phyloP scores from a whole-genome alignment of 257 asterid genomes.

The Mentha longifolia region DNA sequence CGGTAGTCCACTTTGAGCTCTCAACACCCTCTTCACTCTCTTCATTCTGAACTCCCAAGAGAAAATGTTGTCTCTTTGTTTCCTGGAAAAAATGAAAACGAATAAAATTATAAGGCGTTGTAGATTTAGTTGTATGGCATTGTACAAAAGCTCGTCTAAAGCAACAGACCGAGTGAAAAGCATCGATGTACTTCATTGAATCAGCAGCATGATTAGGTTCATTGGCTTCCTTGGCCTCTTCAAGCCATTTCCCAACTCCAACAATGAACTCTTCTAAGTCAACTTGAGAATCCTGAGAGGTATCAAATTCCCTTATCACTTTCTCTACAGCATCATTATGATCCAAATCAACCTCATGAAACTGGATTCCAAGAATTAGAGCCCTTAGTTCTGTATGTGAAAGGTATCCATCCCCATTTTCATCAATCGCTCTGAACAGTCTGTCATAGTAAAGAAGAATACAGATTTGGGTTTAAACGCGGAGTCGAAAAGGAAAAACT shows the following conservation, averaged over 20 bases:
- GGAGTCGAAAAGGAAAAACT: background rate
- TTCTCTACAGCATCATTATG: conserved; percentile 60
- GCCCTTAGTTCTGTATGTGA: conserved; percentile 71
- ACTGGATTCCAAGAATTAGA: conserved; percentile 67
- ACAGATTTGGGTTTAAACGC: conserved; percentile 1
- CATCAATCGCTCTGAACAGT: conserved; percentile 69
- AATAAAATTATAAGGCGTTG: conserved; percentile 17
- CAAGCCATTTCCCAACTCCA: conserved; percentile 76
- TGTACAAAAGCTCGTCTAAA: conserved; percentile 1
- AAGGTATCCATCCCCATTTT: conserved; percentile 56
- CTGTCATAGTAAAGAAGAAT: conserved; percentile 45
- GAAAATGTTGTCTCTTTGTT: conserved; percentile 75
- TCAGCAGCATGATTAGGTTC: conserved; percentile 42
- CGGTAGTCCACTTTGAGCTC: conserved; percentile 47
- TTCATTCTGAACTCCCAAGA: conserved; percentile 65
- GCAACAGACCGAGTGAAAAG: conserved; percentile 64
- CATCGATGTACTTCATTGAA: conserved; percentile 60
- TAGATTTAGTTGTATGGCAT: background rate
- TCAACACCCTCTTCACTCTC: conserved; percentile 66
- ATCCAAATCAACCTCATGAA: conserved; percentile 65
- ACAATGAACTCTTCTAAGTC: conserved; percentile 54
- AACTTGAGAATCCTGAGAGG: conserved; percentile 50
- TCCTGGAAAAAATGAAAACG: conserved; percentile 46
- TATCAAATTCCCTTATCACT: conserved; percentile 76
- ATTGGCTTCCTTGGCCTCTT: conserved; percentile 59